Conservation (phyloP, 495 filamentous ascomycete species). For the Penicillium crystallinum region DNA sequence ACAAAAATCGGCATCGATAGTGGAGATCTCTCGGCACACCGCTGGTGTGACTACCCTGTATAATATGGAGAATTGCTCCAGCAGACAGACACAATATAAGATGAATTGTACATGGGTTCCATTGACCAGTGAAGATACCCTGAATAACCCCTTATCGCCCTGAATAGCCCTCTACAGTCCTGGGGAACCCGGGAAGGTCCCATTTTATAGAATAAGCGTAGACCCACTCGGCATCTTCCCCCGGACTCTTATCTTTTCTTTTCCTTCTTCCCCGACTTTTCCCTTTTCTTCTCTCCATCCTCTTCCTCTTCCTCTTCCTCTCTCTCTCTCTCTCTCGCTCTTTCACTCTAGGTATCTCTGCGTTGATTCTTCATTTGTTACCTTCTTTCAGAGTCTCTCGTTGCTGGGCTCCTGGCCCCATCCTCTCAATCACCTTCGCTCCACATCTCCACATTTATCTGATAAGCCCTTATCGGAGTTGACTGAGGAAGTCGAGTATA, state of each 20-base stretch:
- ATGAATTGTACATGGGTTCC: too few relatives aligned
- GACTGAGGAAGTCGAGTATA: background rate
- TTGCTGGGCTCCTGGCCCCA: background rate
- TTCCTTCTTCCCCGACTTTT: background rate
- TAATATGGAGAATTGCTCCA: too few relatives aligned
- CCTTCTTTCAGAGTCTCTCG: background rate
- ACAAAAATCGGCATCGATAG: conserved; percentile 4
- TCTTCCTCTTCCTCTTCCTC: background rate
- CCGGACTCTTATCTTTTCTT: conserved; percentile 8
- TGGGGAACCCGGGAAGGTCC: too few relatives aligned
- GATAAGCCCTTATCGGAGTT: conserved; percentile 26
- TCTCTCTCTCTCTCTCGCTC: background rate
- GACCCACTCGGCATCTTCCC: conserved; percentile 11
- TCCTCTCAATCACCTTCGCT: background rate
- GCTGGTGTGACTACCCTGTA: background rate
- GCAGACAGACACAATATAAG: too few relatives aligned
- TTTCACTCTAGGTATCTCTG: background rate
- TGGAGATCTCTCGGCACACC: conserved; percentile 16
- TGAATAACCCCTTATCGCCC: too few relatives aligned
- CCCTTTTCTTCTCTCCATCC: conserved; percentile 7
- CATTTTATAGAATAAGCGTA: background rate
- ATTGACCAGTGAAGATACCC: too few relatives aligned
- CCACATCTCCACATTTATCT: background rate
- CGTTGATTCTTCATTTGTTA: too few relatives aligned
- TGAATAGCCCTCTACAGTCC: too few relatives aligned